Conservation (phyloP, 257 asterid genomes). For the Paraleonurus japonicus region DNA sequence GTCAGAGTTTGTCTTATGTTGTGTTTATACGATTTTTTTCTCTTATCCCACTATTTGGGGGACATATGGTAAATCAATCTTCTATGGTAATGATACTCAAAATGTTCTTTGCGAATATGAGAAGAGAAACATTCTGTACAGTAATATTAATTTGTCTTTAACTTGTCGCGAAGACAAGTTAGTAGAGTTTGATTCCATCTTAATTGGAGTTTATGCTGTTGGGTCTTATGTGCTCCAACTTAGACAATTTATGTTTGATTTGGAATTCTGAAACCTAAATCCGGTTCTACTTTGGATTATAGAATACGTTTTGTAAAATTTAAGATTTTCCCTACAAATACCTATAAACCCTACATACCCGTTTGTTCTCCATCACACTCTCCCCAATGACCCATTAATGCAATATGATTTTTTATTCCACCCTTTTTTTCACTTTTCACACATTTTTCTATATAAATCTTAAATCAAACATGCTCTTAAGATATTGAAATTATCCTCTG, state of each 20-base stretch:
- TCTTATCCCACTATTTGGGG: neutral
- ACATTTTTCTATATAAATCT: no score
- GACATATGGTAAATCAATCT: neutral
- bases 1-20: neutral
- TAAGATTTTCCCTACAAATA: no score
- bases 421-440: no score
- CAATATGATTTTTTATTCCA: no score
- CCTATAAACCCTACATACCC: no score
- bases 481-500: slow-evolving; percentile 13
- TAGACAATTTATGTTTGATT: slow-evolving; percentile 16
- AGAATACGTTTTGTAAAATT: no score
- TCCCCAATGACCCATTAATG: no score
- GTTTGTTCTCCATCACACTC: no score
- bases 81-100: neutral
- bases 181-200: neutral
- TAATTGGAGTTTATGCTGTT: neutral
- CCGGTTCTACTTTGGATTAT: no score
- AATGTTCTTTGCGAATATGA: neutral
- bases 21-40: neutral
- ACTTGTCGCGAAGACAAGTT: neutral
- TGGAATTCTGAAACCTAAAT: no score
- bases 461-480: no score
- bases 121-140: neutral
- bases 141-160: neutral
- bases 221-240: neutral